Evolutionary conservation across 2,329 filamentous ascomycete species (phyloP).

Genomic region (Sodiomyces alkalinus): DNA sequence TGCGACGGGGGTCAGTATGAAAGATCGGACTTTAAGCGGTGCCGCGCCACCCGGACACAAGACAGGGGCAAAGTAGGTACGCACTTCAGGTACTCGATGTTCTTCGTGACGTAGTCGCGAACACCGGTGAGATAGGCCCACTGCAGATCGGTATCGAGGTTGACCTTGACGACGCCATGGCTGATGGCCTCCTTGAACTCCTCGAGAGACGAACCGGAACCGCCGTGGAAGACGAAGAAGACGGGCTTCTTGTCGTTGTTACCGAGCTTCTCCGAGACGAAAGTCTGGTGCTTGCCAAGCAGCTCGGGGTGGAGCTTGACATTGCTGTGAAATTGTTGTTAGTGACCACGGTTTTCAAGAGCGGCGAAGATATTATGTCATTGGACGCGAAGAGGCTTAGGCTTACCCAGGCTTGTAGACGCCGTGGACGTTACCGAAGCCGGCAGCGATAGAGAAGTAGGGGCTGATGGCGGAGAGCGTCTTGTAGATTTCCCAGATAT

Average conservation of each 20-base stretch:
- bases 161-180: conserved; percentile 98
- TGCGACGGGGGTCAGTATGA: conserved; percentile 9
- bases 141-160: conserved; percentile 96
- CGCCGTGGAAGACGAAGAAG: conserved; percentile 99
- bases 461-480: conserved; percentile 72
- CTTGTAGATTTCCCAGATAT: conserved; percentile 85
- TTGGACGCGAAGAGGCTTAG: neutral
- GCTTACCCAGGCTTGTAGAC: conserved; percentile 77
- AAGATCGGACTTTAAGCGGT: too few species aligned
- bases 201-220: conserved; percentile 77
- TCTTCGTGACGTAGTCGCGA: conserved; percentile 84
- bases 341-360: too few species aligned
- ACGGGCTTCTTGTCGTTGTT: conserved; percentile 74
- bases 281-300: conserved; percentile 89
- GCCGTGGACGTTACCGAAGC: conserved; percentile 97
- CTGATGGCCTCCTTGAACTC: conserved; percentile 82
- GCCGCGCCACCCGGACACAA: too few species aligned
- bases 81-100: conserved; percentile 72
- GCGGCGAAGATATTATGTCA: too few species aligned
- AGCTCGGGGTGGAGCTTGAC: conserved; percentile 94
- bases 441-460: conserved; percentile 96
- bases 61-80: neutral
- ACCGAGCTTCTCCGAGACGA: conserved; percentile 67
- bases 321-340: conserved; percentile 32
- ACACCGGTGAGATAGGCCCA: conserved; percentile 86